These are phyloP conservation scores for Naganishia antarctica DNA, from an alignment of 768 basidiomycete species.

Conservation along the genomic window DNA sequence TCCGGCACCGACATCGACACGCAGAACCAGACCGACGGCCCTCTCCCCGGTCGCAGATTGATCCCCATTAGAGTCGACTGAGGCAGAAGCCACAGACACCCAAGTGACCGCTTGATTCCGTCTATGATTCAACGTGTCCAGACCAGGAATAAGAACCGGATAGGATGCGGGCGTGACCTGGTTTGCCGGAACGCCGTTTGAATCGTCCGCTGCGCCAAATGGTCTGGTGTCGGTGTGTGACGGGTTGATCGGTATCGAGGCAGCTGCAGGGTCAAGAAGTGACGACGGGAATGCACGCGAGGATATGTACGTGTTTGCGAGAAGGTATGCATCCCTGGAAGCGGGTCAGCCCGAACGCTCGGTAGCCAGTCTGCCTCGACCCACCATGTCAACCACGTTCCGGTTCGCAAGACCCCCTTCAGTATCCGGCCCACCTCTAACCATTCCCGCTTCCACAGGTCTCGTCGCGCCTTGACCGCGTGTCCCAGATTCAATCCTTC, in stretches of 20 bases:
- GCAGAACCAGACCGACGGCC: constrained; percentile 62
- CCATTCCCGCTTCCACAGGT: constrained; percentile 65
- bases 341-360: too few species aligned
- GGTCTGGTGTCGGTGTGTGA: constrained; percentile 1
- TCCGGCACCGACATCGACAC: constrained; percentile 51
- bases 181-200: constrained; percentile 8
- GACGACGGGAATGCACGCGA: constrained; percentile 28
- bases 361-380: constrained; percentile 35
- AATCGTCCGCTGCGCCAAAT: background rate
- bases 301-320: constrained; percentile 21
- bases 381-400: constrained; percentile 62
- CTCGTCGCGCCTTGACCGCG: constrained; percentile 65
- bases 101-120: constrained; percentile 77
- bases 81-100: constrained; percentile 52
- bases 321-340: constrained; percentile 12
- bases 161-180: constrained; percentile 5
- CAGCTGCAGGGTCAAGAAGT: constrained; percentile 10
- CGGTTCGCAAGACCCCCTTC: constrained; percentile 38
- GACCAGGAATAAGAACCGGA: constrained; percentile 10
- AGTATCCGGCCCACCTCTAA: constrained; percentile 54
- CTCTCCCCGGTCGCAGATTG: constrained; percentile 23
- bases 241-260: constrained; percentile 7
- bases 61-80: background rate
- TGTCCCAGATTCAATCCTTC: constrained; percentile 75
- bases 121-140: constrained; percentile 51